Evolutionary conservation across 2,329 filamentous ascomycete species (phyloP).

Genomic region (Helminthosporium solani): DNA sequence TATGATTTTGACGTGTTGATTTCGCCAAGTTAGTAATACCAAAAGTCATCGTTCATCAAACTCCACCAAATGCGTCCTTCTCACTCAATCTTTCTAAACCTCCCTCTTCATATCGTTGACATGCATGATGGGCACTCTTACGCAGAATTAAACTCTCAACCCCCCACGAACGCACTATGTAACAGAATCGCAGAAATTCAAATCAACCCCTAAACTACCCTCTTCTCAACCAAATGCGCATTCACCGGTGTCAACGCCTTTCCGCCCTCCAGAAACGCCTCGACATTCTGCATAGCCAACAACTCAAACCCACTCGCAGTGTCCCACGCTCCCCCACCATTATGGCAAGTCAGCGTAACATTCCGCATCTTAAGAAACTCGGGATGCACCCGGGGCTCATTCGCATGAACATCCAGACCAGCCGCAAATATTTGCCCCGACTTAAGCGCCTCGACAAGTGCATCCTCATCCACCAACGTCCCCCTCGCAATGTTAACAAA

Average conservation of each 20-base stretch:
- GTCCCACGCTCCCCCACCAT: conserved; percentile 61
- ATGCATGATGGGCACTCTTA: too few species aligned
- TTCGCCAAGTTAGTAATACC: too few species aligned
- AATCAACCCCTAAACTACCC: not conserved
- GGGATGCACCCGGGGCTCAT: conserved; percentile 37
- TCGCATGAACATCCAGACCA: conserved; percentile 40
- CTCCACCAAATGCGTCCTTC: too few species aligned
- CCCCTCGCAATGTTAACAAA: conserved; percentile 43
- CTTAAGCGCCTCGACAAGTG: conserved; percentile 38
- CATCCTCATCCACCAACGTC: conserved; percentile 38
- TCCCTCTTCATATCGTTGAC: too few species aligned
- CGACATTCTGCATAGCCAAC: conserved; percentile 61
- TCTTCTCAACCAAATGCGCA: conserved; percentile 39
- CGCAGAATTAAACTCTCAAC: too few species aligned
- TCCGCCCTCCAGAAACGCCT: conserved; percentile 52
- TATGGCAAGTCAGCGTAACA: conserved; percentile 55
- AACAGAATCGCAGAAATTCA: too few species aligned
- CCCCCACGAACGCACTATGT: too few species aligned
- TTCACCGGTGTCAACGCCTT: conserved; percentile 59
- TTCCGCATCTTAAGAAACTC: conserved; percentile 33
- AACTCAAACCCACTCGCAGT: conserved; percentile 61
- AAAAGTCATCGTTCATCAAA: too few species aligned
- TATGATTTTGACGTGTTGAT: too few species aligned
- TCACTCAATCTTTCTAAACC: too few species aligned
- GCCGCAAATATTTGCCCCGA: conserved; percentile 34